Evolutionary conservation across 345 rosid genomes (phyloP), one percentile per base, ranked within the genome.

Genomic region (Schrenkiella parvula): DNA sequence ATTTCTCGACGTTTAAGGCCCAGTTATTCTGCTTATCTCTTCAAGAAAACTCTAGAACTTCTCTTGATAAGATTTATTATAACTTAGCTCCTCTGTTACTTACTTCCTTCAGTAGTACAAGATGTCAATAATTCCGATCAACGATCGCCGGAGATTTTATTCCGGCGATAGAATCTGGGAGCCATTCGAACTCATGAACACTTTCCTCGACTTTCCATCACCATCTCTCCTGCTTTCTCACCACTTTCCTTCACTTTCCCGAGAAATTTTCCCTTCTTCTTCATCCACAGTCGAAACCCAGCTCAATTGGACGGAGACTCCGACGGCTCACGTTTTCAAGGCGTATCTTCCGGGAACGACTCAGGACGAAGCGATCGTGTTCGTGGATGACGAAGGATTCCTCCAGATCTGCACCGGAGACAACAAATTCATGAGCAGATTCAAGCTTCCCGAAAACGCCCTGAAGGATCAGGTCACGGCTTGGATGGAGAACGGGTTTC

Each of bases 381-480:
- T 77, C 23, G 69, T 77, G 0, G 80, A 77, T 17, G 77, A 71
- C 1, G 73, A 77, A 65, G 73, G 76, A 9, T 65, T 15, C 29
- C 80, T 77, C 21, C 80, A 77, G 73, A 77, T 77, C 41, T 77
- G 77, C 34, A 66, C 64, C 0, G 65, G 64, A 0, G 73, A 77
- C 51, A 71, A 77, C 59, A 77, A 77, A 4, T 77, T 77, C 58
- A 77, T 71, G 80, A 77, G 77, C 29, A 77, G 77, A 52, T 77
- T 77, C 37, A 71, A 77, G 43, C 77, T 77, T 52, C 70, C 80
- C 3, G 53, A 43, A 0, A 77, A 71, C 70, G 77, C 68, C 0
- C 31, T 65, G 15, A 59, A 19, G 4, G 77, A 77, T 67, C 80
- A 77, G 44, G 77, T 77, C 8, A 71, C 72, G 17, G 80, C 77